Evolutionary conservation across 2,329 filamentous ascomycete species (phyloP), one percentile per base, ranked within the genome.

Genomic region (Anthostomella pinea): DNA sequence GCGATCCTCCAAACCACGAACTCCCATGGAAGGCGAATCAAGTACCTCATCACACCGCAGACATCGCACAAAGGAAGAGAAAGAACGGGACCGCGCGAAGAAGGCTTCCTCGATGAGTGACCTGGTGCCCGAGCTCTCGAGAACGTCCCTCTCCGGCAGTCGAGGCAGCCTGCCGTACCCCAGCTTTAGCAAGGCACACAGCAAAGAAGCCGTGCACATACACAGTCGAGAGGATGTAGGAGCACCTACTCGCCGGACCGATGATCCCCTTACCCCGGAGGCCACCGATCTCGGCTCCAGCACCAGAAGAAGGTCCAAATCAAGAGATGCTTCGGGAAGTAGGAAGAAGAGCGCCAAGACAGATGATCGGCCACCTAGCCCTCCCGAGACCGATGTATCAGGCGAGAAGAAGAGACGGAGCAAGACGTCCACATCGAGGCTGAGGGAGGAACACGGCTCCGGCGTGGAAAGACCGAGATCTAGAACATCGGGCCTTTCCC

Each of bases 141-240:
- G 44, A 30, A 49, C 45, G 5, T 52, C 49, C 17, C 19, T 53
- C 25, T 30, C 43, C 17, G 44, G 47, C 36, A 60, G 57, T 45
- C 47, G 57, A 34, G 46, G 59, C 39, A 59, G 54, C 47, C 34
- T 61, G 35, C 57, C 57, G 13, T 61, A 61, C 32, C 58, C 58
- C 17, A 47, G 29, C 32, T 61, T 61, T 44, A 60, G 54, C 65
- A 96, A 94, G 65, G 85, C 85, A 9, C 87, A 95, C 62, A 94
- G 88, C 70, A 93, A 89, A 63, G 91, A 96, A 66, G 79, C 81
- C 28, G 78, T 95, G 35, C 73, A 79, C 47, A 82, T 95, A 36
- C 73, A 79, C 47, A 82, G 79, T 56, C 70, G 69, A 34, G 76
- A 81, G 29, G 71, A 77, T 35, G 49, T 76, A 25, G 45, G 25